Conservation (phyloP, 768 basidiomycete species). For the Gymnopilus junonius region DNA sequence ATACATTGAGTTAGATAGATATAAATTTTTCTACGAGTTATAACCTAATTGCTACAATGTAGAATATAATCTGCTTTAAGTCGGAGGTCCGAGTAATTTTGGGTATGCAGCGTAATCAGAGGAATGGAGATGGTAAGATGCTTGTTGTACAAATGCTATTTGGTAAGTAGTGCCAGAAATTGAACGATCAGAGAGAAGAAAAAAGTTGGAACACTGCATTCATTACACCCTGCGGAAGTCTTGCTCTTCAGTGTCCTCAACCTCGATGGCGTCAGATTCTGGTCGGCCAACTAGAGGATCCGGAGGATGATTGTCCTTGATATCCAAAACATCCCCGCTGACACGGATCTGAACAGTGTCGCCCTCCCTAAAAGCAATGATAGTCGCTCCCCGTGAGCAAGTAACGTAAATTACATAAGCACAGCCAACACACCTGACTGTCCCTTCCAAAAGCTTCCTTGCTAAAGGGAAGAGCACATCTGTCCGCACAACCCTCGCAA, state of each 20-base stretch:
- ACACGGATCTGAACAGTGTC: slow-evolving; percentile 66
- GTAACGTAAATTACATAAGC: slow-evolving; percentile 2
- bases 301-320: slow-evolving; percentile 64
- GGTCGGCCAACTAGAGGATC: slow-evolving; percentile 41
- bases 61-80: background rate
- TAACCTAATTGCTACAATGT: slow-evolving; percentile 4
- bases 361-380: slow-evolving; percentile 54
- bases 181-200: too few relatives aligned
- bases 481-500: slow-evolving; percentile 83
- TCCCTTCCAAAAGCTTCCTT: slow-evolving; percentile 77
- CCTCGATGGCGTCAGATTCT: slow-evolving; percentile 29
- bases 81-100: background rate
- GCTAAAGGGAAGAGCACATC: slow-evolving; percentile 86
- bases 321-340: slow-evolving; percentile 46
- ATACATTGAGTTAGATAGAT: background rate
- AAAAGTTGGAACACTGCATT: background rate
- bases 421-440: slow-evolving; percentile 58
- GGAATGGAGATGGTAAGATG: slow-evolving; percentile 9
- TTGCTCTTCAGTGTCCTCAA: slow-evolving; percentile 11
- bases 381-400: background rate
- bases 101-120: background rate
- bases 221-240: background rate
- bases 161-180: background rate
- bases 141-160: background rate
- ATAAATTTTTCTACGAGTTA: background rate